phyloP scores from a whole-genome alignment of 2,329 filamentous ascomycete species.

The Podosphaera fusca region DNA sequence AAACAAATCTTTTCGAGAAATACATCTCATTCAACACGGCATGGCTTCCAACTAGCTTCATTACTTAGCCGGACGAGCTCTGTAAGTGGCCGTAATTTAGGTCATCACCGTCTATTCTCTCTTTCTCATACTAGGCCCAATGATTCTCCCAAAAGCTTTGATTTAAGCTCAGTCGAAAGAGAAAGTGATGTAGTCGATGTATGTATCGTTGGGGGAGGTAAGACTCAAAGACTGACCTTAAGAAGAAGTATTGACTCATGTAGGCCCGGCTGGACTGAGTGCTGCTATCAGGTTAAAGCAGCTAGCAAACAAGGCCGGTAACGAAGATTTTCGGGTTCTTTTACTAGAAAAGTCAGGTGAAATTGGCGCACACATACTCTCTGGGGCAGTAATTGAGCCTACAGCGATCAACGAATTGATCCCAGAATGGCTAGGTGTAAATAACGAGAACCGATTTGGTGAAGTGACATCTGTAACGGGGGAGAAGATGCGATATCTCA shows the following conservation, averaged over 20 bases:
- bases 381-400: conserved; percentile 85
- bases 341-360: conserved; percentile 90
- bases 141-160: no score
- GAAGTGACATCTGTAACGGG: conserved; percentile 60
- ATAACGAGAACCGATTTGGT: conserved; percentile 72
- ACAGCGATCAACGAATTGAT: conserved; percentile 71
- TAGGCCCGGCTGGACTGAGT: conserved; percentile 71
- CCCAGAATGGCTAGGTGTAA: conserved; percentile 77
- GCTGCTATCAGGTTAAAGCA: conserved; percentile 92
- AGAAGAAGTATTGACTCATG: conserved; percentile 3
- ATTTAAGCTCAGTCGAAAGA: conserved; percentile 29
- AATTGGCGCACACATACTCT: conserved; percentile 82
- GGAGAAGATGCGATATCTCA: conserved; percentile 88
- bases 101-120: no score
- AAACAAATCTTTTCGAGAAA: no score
- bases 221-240: conserved; percentile 7
- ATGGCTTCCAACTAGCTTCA: no score
- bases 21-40: no score
- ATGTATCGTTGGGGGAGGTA: conserved; percentile 79
- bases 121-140: no score
- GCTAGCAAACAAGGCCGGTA: conserved; percentile 77
- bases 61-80: no score
- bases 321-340: conserved; percentile 85
- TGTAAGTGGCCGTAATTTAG: no score
- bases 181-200: conserved; percentile 90